Conservation (phyloP, 805 yeast genomes). For the Torulaspora microellipsoides region DNA sequence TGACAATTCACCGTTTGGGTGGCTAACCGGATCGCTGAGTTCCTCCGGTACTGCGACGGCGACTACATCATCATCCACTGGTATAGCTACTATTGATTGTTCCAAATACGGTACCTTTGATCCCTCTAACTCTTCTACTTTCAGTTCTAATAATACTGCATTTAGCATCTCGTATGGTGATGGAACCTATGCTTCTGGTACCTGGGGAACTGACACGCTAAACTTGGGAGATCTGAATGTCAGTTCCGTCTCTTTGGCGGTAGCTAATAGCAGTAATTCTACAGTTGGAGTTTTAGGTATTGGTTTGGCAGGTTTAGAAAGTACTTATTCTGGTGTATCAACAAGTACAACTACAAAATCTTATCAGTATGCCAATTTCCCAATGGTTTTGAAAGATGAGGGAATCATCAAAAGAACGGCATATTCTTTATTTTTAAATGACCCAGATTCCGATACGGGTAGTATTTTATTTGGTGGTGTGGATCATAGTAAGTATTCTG, state of each 20-base stretch:
- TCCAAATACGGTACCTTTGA: conserved; percentile 36
- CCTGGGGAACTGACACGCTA: conserved; percentile 52
- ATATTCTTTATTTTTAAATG: conserved; percentile 60
- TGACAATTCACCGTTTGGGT: conserved; percentile 16
- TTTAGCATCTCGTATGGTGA: conserved; percentile 53
- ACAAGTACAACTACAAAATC: conserved; percentile 11
- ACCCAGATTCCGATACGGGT: conserved; percentile 41
- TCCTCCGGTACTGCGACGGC: conserved; percentile 2
- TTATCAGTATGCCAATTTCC: conserved; percentile 61
- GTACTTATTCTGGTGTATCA: conserved; percentile 42
- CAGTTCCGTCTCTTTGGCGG: conserved; percentile 59
- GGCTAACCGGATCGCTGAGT: conserved; percentile 24
- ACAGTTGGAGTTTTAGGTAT: conserved; percentile 68
- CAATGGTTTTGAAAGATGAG: conserved; percentile 50
- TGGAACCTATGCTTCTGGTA: conserved; percentile 41
- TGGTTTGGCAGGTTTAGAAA: conserved; percentile 66
- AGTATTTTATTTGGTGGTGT: conserved; percentile 68
- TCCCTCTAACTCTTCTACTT: conserved; percentile 21
- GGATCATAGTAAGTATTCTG: conserved; percentile 58
- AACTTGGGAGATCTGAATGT: conserved; percentile 48
- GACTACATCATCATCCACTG: conserved; percentile 7
- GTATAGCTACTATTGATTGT: conserved; percentile 37
- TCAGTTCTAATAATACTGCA: conserved; percentile 30
- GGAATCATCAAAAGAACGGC: conserved; percentile 53
- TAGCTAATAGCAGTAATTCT: conserved; percentile 62